These are phyloP conservation scores for Phytophthora melonis DNA, from an alignment of 352 stramenopile species.

Conservation along the genomic window DNA sequence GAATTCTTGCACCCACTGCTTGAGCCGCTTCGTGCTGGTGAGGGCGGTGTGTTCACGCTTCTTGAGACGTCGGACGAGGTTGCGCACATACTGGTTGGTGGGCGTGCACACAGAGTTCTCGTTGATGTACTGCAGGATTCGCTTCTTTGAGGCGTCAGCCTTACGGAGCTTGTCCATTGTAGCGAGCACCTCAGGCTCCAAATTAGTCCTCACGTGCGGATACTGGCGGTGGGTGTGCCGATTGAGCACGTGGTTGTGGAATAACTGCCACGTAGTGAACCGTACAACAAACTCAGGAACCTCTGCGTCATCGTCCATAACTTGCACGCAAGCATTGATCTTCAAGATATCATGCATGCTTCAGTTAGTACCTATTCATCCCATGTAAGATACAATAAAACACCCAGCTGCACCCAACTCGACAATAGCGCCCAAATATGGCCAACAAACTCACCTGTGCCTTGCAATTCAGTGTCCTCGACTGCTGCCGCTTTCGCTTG, in stretches of 20 bases:
- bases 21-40: no score
- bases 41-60: no score
- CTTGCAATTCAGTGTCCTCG: slow-evolving; percentile 8
- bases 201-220: no score
- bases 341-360: neutral
- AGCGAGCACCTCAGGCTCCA: no score
- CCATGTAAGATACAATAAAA: neutral
- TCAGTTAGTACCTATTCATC: neutral
- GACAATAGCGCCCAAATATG: neutral
- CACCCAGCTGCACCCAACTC: no score
- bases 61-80: no score
- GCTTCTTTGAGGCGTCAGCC: no score
- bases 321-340: neutral
- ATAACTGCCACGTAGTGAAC: neutral
- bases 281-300: neutral
- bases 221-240: neutral
- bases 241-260: neutral
- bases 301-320: neutral
- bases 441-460: slow-evolving; percentile 17
- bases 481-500: slow-evolving; percentile 13
- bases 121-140: no score
- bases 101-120: no score
- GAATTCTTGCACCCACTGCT: no score
- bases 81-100: no score
- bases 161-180: no score